Conservation (phyloP, 148 eudicot genomes). For the Silene uniflora region DNA sequence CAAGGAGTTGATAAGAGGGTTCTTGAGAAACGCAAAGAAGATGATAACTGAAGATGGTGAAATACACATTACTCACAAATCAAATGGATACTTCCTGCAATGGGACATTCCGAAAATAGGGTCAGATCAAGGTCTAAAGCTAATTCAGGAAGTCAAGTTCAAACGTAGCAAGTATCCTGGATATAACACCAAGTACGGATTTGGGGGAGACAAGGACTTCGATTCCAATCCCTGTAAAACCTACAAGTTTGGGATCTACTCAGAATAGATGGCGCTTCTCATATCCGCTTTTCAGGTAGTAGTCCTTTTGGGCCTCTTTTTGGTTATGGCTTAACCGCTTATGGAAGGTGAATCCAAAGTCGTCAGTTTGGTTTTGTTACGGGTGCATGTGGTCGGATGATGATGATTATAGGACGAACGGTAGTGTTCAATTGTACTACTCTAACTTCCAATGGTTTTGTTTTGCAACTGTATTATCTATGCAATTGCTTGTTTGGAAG, state of each 20-base stretch:
- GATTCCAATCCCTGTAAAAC: constrained; percentile 26
- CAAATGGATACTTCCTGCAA: background rate
- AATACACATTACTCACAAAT: constrained; percentile 25
- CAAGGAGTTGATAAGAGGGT: constrained; percentile 18
- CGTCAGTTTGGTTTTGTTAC: no score
- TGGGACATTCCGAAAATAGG: constrained; percentile 26
- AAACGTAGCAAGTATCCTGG: constrained; percentile 15
- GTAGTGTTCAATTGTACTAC: no score
- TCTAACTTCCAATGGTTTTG: no score
- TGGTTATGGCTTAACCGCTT: no score
- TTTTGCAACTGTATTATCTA: no score
- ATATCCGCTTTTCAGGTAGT: no score
- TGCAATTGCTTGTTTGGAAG: no score
- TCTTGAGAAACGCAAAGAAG: constrained; percentile 23
- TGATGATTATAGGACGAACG: no score
- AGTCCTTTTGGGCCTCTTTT: no score
- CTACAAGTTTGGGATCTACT: constrained; percentile 14
- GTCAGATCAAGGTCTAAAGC: background rate
- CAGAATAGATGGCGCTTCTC: background rate
- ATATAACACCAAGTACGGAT: constrained; percentile 24
- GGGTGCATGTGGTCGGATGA: no score
- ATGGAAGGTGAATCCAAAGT: no score
- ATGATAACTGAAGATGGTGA: constrained; percentile 21
- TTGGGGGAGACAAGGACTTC: constrained; percentile 25
- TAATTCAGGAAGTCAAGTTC: constrained; percentile 17